phyloP scores from a whole-genome alignment of 139 green algal genomes.

The Chlamydomonas schloesseri region DNA sequence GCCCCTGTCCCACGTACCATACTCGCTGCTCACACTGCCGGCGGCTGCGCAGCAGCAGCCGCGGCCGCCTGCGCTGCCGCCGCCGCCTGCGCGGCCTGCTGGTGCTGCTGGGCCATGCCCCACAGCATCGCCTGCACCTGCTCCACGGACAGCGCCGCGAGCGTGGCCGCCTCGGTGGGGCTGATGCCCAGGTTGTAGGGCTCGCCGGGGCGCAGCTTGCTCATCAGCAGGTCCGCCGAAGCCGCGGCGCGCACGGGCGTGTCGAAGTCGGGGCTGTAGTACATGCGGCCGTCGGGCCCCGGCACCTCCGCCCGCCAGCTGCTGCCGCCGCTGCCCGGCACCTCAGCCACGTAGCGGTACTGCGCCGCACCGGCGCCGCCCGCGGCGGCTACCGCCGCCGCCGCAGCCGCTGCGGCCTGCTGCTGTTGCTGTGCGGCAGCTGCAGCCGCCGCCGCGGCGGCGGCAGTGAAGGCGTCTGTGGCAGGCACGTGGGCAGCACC shows the following conservation, averaged over 20 bases:
- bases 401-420: background rate
- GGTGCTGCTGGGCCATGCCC: background rate
- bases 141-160: conserved; percentile 10
- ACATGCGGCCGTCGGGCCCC: background rate
- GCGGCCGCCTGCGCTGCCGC: too few species aligned
- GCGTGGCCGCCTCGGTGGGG: conserved; percentile 6
- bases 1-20: too few species aligned
- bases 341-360: background rate
- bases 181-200: conserved; percentile 27
- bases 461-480: background rate
- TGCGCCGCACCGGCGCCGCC: background rate
- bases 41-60: too few species aligned
- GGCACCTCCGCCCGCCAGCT: conserved; percentile 28
- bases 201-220: conserved; percentile 35
- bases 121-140: conserved; percentile 28
- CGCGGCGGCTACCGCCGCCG: background rate
- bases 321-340: background rate
- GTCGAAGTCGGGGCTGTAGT: background rate
- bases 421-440: background rate
- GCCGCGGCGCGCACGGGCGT: background rate
- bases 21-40: too few species aligned
- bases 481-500: background rate
- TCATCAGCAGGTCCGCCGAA: conserved; percentile 12
- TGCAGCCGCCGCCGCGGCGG: background rate
- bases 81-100: too few species aligned